Evolutionary conservation across 805 yeast genomes (phyloP).

Genomic region (Kluyveromyces lactis): DNA sequence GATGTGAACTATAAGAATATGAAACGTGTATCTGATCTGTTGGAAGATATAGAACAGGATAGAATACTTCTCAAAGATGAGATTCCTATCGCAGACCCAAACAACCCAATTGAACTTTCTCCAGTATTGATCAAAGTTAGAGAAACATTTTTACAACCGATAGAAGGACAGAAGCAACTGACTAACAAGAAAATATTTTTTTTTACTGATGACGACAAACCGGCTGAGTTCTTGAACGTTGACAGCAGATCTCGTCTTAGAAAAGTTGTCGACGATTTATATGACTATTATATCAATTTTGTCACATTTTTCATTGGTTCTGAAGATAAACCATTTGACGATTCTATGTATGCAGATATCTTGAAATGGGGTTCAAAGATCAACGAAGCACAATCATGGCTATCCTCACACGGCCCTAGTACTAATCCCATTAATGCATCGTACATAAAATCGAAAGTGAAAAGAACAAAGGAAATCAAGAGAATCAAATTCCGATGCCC

Average conservation of each 20-base stretch:
- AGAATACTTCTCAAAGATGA: slow-evolving; percentile 21
- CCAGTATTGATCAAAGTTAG: slow-evolving; percentile 43
- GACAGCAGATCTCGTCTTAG: slow-evolving; percentile 41
- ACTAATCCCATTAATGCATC: slow-evolving; percentile 36
- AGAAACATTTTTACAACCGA: slow-evolving; percentile 42
- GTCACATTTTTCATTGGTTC: slow-evolving; percentile 54
- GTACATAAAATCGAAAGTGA: slow-evolving; percentile 40
- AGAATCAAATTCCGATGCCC: slow-evolving; percentile 57
- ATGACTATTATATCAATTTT: slow-evolving; percentile 44
- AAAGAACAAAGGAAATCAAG: slow-evolving; percentile 51
- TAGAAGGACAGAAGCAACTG: slow-evolving; percentile 35
- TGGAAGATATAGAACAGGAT: slow-evolving; percentile 35
- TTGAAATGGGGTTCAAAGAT: slow-evolving; percentile 28
- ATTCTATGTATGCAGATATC: slow-evolving; percentile 44
- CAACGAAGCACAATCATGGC: slow-evolving; percentile 8
- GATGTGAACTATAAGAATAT: slow-evolving; percentile 51
- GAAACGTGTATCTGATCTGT: slow-evolving; percentile 43
- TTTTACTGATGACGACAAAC: slow-evolving; percentile 70
- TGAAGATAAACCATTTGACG: slow-evolving; percentile 33
- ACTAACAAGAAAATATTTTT: slow-evolving; percentile 55
- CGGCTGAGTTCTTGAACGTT: slow-evolving; percentile 37
- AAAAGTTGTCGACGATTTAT: slow-evolving; percentile 51
- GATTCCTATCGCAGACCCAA: slow-evolving; percentile 23
- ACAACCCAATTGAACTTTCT: slow-evolving; percentile 27
- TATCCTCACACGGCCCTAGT: slow-evolving; percentile 32